Evolutionary conservation across 2,329 filamentous ascomycete species (phyloP), one percentile per base, ranked within the genome.

Genomic region (Ophiocordyceps robertsii): DNA sequence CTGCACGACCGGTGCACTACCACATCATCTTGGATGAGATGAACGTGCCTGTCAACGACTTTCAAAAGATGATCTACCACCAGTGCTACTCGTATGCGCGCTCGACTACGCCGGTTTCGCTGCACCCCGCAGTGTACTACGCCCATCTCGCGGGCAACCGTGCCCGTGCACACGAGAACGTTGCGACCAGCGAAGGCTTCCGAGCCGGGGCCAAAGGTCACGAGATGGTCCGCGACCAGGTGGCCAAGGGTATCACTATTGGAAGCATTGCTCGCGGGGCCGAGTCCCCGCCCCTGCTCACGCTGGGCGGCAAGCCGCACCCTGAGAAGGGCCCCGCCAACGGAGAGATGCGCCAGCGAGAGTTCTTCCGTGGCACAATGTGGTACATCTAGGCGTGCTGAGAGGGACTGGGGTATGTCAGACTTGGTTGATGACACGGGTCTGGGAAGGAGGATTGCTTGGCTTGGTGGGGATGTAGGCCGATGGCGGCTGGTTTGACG

Each of bases 11-110:
- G 0, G 87, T 93, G 0, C 87, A 94, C 53, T 98, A 98, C 60
- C 83, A 90, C 47, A 82, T 95, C 13, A 78, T 98, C 19, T 58
- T 83, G 38, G 92, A 98, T 56, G 88, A 96, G 59, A 76, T 81
- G 41, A 67, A 73, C 2, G 73, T 85, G 53, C 60, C 70, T 1
- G 70, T 81, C 0, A 78, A 84, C 36, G 72, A 81, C 2, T 68
- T 98, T 0, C 84, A 95, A 54, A 80, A 81, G 43, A 83, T 96
- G 75, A 82, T 96, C 19, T 96, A 96, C 53, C 83, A 95, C 51
- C 88, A 95, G 48, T 94, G 83, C 37, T 98, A 95, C 61, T 87
- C 94, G 43, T 98, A 95, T 56, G 81, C 83, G 43, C 79, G 92
- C 14, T 92, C 89, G 0, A 96, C 89, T 0, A 96, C 90, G 0